Conservation (phyloP, 78 protist species). For the Bodo saltans region DNA sequence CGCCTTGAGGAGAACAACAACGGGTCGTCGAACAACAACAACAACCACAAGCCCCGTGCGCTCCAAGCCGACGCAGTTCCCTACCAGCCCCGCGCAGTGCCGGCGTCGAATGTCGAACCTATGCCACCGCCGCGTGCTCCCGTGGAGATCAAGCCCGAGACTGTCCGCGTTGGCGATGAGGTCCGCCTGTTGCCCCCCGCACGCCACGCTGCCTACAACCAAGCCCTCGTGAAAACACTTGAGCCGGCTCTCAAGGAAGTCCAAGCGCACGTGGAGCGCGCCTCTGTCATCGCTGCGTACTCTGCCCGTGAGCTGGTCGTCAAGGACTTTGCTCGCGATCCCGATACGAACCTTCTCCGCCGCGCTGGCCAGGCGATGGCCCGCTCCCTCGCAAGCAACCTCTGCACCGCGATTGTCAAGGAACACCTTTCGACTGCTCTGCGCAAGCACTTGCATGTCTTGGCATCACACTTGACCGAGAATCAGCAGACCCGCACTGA, state of each 20-base stretch:
- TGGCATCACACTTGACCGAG: conserved; percentile 33
- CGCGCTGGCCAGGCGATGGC: conserved; percentile 85
- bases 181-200: neutral
- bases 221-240: neutral
- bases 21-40: neutral
- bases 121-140: neutral
- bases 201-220: neutral
- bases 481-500: neutral
- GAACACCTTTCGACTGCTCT: conserved; percentile 82
- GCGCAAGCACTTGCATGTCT: conserved; percentile 41
- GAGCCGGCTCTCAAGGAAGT: neutral
- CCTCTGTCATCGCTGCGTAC: conserved; percentile 75
- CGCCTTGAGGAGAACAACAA: neutral
- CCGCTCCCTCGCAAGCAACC: conserved; percentile 73
- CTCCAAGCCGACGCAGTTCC: neutral
- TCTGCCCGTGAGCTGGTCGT: conserved; percentile 78
- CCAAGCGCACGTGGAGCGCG: conserved; percentile 5
- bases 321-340: conserved; percentile 93
- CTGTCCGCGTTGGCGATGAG: neutral
- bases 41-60: neutral
- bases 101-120: neutral
- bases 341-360: conserved; percentile 74
- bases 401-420: conserved; percentile 88
- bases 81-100: neutral
- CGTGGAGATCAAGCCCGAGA: too few relatives aligned